Conservation (phyloP, 225 moss, liverwort and hornwort genomes). For the Ulota crispa region DNA sequence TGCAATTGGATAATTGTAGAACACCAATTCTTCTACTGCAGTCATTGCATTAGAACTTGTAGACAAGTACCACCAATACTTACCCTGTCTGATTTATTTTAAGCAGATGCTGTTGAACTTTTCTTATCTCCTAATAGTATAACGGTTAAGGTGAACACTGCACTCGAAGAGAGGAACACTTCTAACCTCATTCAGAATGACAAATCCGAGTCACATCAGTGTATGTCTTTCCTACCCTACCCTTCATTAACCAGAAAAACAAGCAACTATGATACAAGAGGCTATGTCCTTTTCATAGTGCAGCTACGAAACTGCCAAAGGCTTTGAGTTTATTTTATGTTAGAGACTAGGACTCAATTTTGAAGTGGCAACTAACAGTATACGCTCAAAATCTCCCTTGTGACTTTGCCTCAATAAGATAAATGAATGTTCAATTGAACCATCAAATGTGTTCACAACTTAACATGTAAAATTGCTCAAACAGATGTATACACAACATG, state of each 20-base stretch:
- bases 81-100: background rate
- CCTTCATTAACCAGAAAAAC: background rate
- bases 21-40: slow-evolving; percentile 30
- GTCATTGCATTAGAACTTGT: slow-evolving; percentile 16
- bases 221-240: background rate
- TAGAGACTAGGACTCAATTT: background rate
- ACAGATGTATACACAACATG: background rate
- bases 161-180: background rate
- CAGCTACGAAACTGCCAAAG: background rate
- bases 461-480: background rate
- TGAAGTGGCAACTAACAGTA: background rate
- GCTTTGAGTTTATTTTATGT: background rate
- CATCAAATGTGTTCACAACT: background rate
- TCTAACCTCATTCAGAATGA: background rate
- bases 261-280: background rate
- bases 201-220: background rate
- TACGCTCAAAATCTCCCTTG: background rate
- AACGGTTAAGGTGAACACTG: background rate
- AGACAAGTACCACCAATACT: background rate
- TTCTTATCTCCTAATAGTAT: background rate
- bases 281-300: background rate
- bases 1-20: slow-evolving; percentile 70
- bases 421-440: background rate
- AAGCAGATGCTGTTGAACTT: background rate
- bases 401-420: background rate